Conservation (phyloP, 495 filamentous ascomycete species). For the Penicillium bovifimosum region DNA sequence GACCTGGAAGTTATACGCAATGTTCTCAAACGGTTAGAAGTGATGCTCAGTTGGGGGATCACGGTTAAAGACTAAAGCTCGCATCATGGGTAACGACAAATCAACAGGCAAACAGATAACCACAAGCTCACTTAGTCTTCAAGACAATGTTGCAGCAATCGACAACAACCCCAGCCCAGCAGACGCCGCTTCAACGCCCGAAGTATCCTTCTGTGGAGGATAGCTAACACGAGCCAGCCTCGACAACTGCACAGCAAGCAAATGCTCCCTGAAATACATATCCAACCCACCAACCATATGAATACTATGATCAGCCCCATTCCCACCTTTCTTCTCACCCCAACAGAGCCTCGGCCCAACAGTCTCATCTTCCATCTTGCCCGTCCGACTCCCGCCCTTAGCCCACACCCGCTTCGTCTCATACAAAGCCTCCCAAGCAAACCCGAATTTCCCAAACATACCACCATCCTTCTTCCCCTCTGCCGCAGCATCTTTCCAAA, state of each 20-base stretch:
- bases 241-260: slow-evolving; percentile 16
- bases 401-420: slow-evolving; percentile 22
- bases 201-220: slow-evolving; percentile 16
- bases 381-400: slow-evolving; percentile 12
- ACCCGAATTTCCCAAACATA: slow-evolving; percentile 7
- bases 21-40: no score
- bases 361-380: slow-evolving; percentile 28
- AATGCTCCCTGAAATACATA: slow-evolving; percentile 17
- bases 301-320: slow-evolving; percentile 13
- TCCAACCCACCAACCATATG: slow-evolving; percentile 15
- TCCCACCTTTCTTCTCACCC: slow-evolving; percentile 15
- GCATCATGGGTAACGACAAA: no score
- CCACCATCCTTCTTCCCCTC: slow-evolving; percentile 11
- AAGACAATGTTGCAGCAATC: background rate
- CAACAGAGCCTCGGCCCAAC: slow-evolving; percentile 16
- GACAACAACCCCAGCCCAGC: background rate
- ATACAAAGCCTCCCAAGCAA: slow-evolving; percentile 15
- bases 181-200: slow-evolving; percentile 10
- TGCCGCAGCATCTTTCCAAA: slow-evolving; percentile 13
- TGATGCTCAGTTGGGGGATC: no score
- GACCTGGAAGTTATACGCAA: slow-evolving; percentile 11
- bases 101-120: no score
- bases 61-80: no score
- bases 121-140: background rate
- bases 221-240: slow-evolving; percentile 11